Evolutionary conservation across 192 early-diverging fungal genomes (phyloP).

Genomic region (Phlyctochytrium planicorne): DNA sequence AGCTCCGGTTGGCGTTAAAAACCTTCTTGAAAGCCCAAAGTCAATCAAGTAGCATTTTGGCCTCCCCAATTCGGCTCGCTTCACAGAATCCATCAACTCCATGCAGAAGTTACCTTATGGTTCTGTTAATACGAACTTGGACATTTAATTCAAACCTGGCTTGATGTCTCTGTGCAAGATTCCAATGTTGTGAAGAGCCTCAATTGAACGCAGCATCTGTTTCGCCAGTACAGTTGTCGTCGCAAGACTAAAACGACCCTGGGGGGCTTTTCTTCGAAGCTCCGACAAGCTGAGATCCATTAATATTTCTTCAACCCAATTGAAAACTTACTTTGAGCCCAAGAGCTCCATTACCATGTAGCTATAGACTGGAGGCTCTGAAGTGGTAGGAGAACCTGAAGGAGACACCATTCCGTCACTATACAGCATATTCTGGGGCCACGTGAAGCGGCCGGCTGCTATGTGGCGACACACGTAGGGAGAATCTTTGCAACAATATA

Average conservation of each 20-base stretch:
- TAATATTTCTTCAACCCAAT: slow-evolving; percentile 3
- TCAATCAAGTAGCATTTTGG: slow-evolving; percentile 50
- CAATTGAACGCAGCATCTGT: slow-evolving; percentile 54
- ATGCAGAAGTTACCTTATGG: slow-evolving; percentile 43
- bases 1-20: slow-evolving; percentile 20
- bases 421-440: slow-evolving; percentile 20
- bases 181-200: slow-evolving; percentile 46
- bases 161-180: slow-evolving; percentile 60
- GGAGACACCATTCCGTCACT: slow-evolving; percentile 19
- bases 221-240: slow-evolving; percentile 43
- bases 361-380: slow-evolving; percentile 33
- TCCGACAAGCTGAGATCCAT: slow-evolving; percentile 47
- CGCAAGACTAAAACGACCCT: slow-evolving; percentile 33
- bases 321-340: slow-evolving; percentile 49
- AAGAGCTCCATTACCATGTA: slow-evolving; percentile 60
- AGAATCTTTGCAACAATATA: slow-evolving; percentile 8
- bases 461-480: slow-evolving; percentile 38
- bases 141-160: slow-evolving; percentile 47
- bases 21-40: slow-evolving; percentile 51
- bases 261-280: slow-evolving; percentile 33
- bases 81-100: slow-evolving; percentile 1
- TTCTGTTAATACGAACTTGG: too few relatives aligned
- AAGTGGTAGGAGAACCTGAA: slow-evolving; percentile 12
- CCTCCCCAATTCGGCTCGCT: not conserved
- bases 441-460: slow-evolving; percentile 40